These are phyloP conservation scores for Penicillium silybi DNA, from an alignment of 495 filamentous ascomycete genomes.

Conservation along the genomic window DNA sequence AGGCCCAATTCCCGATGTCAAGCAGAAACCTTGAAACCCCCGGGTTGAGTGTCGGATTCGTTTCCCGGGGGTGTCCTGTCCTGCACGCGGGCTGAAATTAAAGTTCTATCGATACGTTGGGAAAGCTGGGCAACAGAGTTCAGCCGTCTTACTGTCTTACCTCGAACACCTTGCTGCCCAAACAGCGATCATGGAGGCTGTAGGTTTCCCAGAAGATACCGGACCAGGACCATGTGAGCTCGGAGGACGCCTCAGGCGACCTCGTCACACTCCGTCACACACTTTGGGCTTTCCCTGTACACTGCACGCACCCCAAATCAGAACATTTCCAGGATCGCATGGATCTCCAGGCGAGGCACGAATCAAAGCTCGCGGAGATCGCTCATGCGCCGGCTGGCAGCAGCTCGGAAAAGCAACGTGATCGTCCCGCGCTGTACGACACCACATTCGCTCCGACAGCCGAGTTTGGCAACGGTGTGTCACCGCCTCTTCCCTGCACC, in stretches of 20 bases:
- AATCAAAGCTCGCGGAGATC: slow-evolving; percentile 6
- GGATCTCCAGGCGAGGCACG: slow-evolving; percentile 3
- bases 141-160: neutral
- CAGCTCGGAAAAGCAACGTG: slow-evolving; percentile 18
- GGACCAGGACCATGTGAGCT: neutral
- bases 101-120: neutral
- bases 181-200: neutral
- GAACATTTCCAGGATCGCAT: neutral
- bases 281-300: too few relatives aligned
- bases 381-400: slow-evolving; percentile 16
- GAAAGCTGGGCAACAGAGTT: neutral
- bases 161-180: neutral
- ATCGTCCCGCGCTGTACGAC: slow-evolving; percentile 17
- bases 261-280: neutral
- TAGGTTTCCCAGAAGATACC: neutral
- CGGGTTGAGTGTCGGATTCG: neutral
- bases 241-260: neutral
- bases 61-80: neutral
- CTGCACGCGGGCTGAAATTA: neutral
- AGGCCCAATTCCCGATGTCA: too few relatives aligned
- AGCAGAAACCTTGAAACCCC: too few relatives aligned
- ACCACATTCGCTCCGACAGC: slow-evolving; percentile 3
- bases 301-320: neutral
- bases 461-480: slow-evolving; percentile 9
- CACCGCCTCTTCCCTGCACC: slow-evolving; percentile 4